Evolutionary conservation across 805 yeast species (phyloP).

Genomic region (Saccharomycopsis sp.): DNA sequence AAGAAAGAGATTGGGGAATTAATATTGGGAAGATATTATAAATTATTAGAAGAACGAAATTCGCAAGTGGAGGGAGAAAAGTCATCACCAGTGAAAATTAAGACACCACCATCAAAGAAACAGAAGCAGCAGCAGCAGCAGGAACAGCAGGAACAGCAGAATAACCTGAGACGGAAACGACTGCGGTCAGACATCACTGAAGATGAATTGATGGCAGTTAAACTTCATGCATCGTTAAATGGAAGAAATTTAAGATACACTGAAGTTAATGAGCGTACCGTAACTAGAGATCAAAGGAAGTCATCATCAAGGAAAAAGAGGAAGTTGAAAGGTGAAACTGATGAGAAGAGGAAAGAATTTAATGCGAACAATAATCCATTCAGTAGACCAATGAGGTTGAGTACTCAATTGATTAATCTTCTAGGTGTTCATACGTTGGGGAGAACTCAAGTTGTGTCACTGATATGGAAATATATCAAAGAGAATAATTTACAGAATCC

Average conservation of each 20-base stretch:
- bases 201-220: slow-evolving; percentile 47
- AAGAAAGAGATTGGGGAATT: slow-evolving; percentile 53
- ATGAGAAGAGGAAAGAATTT: slow-evolving; percentile 21
- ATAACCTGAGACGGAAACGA: too few species aligned
- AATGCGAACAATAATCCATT: slow-evolving; percentile 28
- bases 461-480: slow-evolving; percentile 66
- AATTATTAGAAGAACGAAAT: slow-evolving; percentile 35
- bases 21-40: slow-evolving; percentile 52
- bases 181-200: slow-evolving; percentile 28
- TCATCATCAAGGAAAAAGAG: slow-evolving; percentile 6
- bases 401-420: slow-evolving; percentile 44
- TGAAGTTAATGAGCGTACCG: too few species aligned
- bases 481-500: slow-evolving; percentile 59
- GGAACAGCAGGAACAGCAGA: too few species aligned
- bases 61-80: slow-evolving; percentile 18
- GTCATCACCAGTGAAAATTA: neutral
- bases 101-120: slow-evolving; percentile 18
- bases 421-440: slow-evolving; percentile 44
- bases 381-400: slow-evolving; percentile 40
- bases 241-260: slow-evolving; percentile 3
- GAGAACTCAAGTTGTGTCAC: slow-evolving; percentile 65
- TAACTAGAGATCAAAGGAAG: neutral
- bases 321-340: too few species aligned
- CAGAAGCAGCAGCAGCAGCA: slow-evolving; percentile 22
- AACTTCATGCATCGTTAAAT: slow-evolving; percentile 30